These are phyloP conservation scores for Podaxis pistillaris DNA, from an alignment of 768 basidiomycete genomes.

Conservation along the genomic window DNA sequence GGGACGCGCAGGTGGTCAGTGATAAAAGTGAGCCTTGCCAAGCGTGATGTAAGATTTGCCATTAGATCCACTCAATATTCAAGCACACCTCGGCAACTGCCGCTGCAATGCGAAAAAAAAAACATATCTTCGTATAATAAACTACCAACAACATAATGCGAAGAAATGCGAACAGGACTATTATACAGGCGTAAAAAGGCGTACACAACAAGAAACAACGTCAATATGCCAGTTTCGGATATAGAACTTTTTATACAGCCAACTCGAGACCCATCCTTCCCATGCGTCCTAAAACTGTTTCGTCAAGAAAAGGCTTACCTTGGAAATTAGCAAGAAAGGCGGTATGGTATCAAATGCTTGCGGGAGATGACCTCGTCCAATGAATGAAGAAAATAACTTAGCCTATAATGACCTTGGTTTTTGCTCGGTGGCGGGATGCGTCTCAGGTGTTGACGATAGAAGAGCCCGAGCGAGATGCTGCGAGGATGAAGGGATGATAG, in stretches of 20 bases:
- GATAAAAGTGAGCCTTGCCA: background rate
- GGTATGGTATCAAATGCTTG: background rate
- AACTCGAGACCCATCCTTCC: background rate
- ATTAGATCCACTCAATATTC: background rate
- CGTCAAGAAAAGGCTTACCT: constrained; percentile 8
- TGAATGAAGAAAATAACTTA: constrained; percentile 19
- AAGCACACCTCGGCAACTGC: background rate
- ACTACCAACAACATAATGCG: background rate
- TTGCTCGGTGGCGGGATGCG: background rate
- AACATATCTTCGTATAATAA: background rate
- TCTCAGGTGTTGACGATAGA: background rate
- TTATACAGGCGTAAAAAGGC: background rate
- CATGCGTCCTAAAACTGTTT: background rate
- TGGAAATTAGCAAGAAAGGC: background rate
- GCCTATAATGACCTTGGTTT: constrained; percentile 19
- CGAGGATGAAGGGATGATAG: background rate
- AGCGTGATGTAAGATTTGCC: background rate
- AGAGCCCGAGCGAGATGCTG: background rate
- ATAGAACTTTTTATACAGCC: background rate
- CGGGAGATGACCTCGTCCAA: background rate
- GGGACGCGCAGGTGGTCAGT: background rate
- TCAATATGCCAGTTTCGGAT: background rate
- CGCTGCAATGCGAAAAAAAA: background rate
- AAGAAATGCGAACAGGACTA: background rate
- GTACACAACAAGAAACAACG: background rate